Evolutionary conservation across 2,329 filamentous ascomycete genomes (phyloP).

Genomic region (Aureobasidium vineae): DNA sequence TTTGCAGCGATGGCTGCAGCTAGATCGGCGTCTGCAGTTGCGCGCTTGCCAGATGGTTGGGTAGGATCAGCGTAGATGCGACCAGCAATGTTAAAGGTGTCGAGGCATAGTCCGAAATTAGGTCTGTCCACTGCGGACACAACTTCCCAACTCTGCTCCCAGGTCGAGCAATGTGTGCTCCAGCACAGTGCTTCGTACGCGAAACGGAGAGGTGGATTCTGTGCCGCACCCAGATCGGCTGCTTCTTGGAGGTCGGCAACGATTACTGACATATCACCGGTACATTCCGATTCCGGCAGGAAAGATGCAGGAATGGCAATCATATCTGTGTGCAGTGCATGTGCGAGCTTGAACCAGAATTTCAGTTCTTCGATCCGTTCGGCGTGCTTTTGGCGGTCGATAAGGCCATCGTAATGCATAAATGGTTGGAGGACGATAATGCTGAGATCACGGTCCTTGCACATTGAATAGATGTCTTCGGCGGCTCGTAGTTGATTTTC

Average conservation of each 20-base stretch:
- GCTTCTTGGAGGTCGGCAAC: conserved; percentile 62
- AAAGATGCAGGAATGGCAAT: conserved; percentile 75
- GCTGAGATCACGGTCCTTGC: conserved; percentile 53
- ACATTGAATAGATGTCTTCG: conserved; percentile 56
- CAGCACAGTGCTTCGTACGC: conserved; percentile 73
- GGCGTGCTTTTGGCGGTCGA: conserved; percentile 60
- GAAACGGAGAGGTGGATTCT: conserved; percentile 58
- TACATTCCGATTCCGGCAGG: conserved; percentile 51
- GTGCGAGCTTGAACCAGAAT: conserved; percentile 67
- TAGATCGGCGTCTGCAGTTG: conserved; percentile 37
- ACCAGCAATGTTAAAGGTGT: conserved; percentile 32
- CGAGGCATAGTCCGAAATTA: conserved; percentile 31
- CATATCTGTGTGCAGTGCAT: conserved; percentile 64
- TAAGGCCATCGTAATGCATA: conserved; percentile 71
- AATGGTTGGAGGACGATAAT: conserved; percentile 75
- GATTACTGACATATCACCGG: conserved; percentile 56
- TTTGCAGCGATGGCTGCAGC: background rate
- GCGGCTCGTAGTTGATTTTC: conserved; percentile 59
- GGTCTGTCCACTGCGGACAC: conserved; percentile 47
- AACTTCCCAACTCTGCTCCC: conserved; percentile 70
- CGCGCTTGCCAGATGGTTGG: conserved; percentile 25
- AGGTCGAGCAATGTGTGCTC: conserved; percentile 67
- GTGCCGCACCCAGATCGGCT: conserved; percentile 63
- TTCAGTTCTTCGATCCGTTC: conserved; percentile 61
- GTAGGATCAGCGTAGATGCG: conserved; percentile 31